Base-by-base conservation (phyloP, 1,284 basidiomycete genomes). In the Chalciporus sp. region DNA sequence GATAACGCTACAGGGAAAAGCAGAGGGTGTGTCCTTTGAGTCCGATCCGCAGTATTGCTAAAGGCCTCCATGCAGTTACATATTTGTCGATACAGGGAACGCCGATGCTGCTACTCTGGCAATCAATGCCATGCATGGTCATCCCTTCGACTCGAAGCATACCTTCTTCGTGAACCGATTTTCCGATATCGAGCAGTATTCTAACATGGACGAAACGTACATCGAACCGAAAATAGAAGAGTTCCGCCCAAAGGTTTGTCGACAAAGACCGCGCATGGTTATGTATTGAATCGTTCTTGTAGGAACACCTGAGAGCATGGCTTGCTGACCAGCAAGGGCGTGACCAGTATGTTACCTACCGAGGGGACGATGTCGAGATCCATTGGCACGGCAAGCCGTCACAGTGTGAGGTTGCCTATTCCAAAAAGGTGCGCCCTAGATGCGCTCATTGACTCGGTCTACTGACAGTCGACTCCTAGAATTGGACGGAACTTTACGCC, bases 401-500 rank as follows among this genome's bases (percentile, higher is more conserved):
- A 12, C 87, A 90, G 60, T 87, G 90, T 64, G 95, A 98, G 72
- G 70, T 90, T 40, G 91, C 92, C 17, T 82, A 88, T 66, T 76
- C 75, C 55, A 89, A 88, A 79, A 82, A 80, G 52, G 91, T 91
- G 58, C 61, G 84, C 72, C 50, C 46, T n/a, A 8, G 12, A 27
- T 37, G 43, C 43, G 28, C 31, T 11, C 10, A 11, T 33, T 10
- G 28, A 42, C 55, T 42, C 49, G 47, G 42, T 16, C 14, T 16
- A 16, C 50, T 59, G 26, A 60, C 57, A 16, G 23, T 23, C 39
- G 27, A 46, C 52, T 51, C 55, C 14, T 48, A 92, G 86, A 87
- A 91, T 70, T 99, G 97, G 95, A 98, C 94, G 66, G 95, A 99
- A 68, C 88, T 97, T 42, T 99, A 98, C 75, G 90, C 95, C 41